phyloP scores from a whole-genome alignment of 2,329 filamentous ascomycete genomes.

The Coniochaeta prunicola region DNA sequence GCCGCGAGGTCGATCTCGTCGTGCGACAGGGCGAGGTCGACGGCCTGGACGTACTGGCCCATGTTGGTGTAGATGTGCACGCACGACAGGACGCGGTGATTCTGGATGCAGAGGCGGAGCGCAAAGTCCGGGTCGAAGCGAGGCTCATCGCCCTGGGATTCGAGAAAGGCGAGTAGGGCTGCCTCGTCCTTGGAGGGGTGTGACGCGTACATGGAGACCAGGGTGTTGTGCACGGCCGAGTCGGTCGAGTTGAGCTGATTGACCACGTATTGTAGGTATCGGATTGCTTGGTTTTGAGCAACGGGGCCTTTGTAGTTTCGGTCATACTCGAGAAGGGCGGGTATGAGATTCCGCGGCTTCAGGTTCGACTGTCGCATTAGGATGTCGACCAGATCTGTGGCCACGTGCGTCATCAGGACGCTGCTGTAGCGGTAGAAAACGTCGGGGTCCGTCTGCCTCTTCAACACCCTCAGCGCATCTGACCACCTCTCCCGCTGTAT shows the following conservation, averaged over 20 bases:
- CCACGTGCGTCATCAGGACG: conserved; percentile 86
- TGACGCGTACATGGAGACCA: conserved; percentile 92
- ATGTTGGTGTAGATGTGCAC: conserved; percentile 97
- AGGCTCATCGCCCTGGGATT: conserved; percentile 80
- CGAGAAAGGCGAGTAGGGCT: conserved; percentile 78
- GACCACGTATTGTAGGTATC: conserved; percentile 90
- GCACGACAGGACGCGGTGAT: conserved; percentile 86
- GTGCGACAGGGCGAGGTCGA: conserved; percentile 85
- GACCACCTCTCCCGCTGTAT: conserved; percentile 89
- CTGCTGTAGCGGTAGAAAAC: conserved; percentile 96
- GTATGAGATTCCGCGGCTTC: conserved; percentile 81
- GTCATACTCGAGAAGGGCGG: conserved; percentile 90
- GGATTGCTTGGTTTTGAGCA: conserved; percentile 78
- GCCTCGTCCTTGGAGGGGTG: conserved; percentile 78
- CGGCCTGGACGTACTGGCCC: conserved; percentile 88
- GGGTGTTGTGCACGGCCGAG: conserved; percentile 90
- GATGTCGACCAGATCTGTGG: conserved; percentile 85
- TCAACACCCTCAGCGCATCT: conserved; percentile 80
- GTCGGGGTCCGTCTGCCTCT: conserved; percentile 85
- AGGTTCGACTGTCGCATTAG: conserved; percentile 86
- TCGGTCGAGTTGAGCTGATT: conserved; percentile 74
- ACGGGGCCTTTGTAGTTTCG: conserved; percentile 63
- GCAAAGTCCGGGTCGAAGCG: conserved; percentile 95
- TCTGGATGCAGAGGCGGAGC: conserved; percentile 87
- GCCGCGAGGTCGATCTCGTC: conserved; percentile 84